A percentile compares a stretch with the other conserved stretches of the same genome.
Evolutionary conservation across 805 yeast genomes (phyloP).

Genomic region (Candida ortonii): DNA sequence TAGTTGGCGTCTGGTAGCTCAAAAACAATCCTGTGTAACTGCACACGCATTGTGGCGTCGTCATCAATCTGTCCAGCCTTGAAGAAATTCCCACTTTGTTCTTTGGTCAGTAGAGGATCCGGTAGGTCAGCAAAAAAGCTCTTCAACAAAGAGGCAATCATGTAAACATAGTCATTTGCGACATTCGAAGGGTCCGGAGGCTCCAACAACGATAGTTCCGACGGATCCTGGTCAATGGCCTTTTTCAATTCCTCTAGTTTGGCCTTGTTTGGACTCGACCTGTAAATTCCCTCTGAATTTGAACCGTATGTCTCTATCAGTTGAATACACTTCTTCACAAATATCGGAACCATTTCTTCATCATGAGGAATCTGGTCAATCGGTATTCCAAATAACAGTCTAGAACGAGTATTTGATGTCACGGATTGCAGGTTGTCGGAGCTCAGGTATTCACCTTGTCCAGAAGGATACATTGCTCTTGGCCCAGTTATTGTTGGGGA

Average conservation of each 20-base stretch:
- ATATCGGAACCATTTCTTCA: slow-evolving; percentile 86
- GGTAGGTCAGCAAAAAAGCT: slow-evolving; percentile 82
- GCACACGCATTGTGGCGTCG: slow-evolving; percentile 54
- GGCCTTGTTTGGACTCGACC: slow-evolving; percentile 75
- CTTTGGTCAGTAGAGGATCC: slow-evolving; percentile 74
- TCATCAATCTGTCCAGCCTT: slow-evolving; percentile 70
- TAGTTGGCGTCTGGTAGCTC: slow-evolving; percentile 93
- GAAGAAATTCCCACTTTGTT: slow-evolving; percentile 58
- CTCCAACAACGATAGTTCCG: slow-evolving; percentile 50
- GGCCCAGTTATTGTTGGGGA: slow-evolving; percentile 20
- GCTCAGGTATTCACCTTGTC: no score
- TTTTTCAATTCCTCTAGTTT: slow-evolving; percentile 72
- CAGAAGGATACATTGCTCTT: slow-evolving; percentile 7
- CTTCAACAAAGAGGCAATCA: slow-evolving; percentile 85
- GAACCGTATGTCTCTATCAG: slow-evolving; percentile 83
- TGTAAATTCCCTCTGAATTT: slow-evolving; percentile 84
- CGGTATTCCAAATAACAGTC: slow-evolving; percentile 75
- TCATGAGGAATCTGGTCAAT: slow-evolving; percentile 80
- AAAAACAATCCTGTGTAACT: slow-evolving; percentile 84
- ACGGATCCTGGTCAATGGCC: slow-evolving; percentile 72
- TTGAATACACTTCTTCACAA: slow-evolving; percentile 84
- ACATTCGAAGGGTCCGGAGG: slow-evolving; percentile 54
- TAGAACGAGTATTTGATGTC: slow-evolving; percentile 8
- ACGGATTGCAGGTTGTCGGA: no score
- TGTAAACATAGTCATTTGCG: slow-evolving; percentile 77